These are phyloP conservation scores for Triticum timopheevii DNA, from an alignment of 176 grass and related monocot genomes.

Conservation along the genomic window DNA sequence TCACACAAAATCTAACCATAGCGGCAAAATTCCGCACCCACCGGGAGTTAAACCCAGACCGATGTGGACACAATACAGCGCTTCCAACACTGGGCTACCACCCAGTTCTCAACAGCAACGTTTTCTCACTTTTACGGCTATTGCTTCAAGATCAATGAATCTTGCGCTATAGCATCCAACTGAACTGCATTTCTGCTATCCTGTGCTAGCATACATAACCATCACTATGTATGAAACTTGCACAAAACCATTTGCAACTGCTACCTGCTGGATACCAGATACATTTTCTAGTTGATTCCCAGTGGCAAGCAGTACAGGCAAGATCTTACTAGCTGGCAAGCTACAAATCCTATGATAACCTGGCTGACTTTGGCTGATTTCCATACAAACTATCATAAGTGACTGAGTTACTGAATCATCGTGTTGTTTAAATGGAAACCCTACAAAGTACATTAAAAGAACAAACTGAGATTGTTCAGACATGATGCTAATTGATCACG, in stretches of 20 bases:
- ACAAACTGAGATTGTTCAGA: not conserved
- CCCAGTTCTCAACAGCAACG: not conserved
- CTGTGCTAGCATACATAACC: not conserved
- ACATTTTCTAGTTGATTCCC: not conserved
- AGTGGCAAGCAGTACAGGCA: not conserved
- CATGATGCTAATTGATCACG: not conserved
- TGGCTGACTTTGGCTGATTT: not conserved
- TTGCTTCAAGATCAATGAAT: not conserved
- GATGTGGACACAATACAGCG: not conserved
- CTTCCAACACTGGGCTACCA: not conserved
- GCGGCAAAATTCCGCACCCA: not conserved
- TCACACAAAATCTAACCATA: not conserved
- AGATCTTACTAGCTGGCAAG: slow-evolving; percentile 4
- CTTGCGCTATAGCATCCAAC: not conserved
- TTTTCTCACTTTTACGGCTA: not conserved
- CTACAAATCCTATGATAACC: slow-evolving; percentile 16
- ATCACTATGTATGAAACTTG: not conserved
- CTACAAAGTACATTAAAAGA: not conserved
- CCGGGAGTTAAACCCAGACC: not conserved
- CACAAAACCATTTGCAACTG: not conserved
- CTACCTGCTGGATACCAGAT: slow-evolving; percentile 7
- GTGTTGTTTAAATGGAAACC: not conserved
- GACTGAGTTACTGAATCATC: not conserved
- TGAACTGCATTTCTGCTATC: not conserved
- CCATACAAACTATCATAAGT: not conserved